Conservation (phyloP, 768 basidiomycete species). For the Panaeolus papilionaceus region DNA sequence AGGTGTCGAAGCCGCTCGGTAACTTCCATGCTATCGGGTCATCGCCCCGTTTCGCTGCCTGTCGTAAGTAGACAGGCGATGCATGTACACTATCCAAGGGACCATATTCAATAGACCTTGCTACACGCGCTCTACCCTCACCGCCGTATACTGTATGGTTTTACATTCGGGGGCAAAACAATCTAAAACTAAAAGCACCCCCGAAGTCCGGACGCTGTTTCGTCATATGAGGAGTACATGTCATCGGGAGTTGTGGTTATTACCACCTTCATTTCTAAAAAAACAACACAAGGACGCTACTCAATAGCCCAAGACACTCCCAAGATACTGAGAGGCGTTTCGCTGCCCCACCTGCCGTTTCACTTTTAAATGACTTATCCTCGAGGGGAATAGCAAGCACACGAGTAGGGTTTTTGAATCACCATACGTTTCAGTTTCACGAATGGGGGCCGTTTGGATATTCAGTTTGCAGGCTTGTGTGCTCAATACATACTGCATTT, state of each 20-base stretch:
- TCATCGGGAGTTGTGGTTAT: background rate
- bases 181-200: background rate
- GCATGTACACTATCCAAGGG: background rate
- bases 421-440: no score
- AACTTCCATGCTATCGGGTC: background rate
- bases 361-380: no score
- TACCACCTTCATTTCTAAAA: background rate
- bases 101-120: background rate
- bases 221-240: background rate
- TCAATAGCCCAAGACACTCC: background rate
- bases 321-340: background rate
- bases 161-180: background rate
- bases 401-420: no score
- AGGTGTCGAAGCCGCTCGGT: no score
- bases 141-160: no score
- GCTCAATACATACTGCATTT: background rate
- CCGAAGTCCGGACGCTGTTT: slow-evolving; percentile 8
- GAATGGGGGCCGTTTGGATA: background rate
- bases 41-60: background rate
- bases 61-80: background rate
- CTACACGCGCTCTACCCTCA: background rate
- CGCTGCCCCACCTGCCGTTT: no score
- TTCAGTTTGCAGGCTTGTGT: background rate
- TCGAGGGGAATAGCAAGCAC: no score
- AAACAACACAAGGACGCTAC: background rate